These are phyloP conservation scores for Lentinula guzmanii DNA, from an alignment of 768 basidiomycete genomes.

Conservation along the genomic window DNA sequence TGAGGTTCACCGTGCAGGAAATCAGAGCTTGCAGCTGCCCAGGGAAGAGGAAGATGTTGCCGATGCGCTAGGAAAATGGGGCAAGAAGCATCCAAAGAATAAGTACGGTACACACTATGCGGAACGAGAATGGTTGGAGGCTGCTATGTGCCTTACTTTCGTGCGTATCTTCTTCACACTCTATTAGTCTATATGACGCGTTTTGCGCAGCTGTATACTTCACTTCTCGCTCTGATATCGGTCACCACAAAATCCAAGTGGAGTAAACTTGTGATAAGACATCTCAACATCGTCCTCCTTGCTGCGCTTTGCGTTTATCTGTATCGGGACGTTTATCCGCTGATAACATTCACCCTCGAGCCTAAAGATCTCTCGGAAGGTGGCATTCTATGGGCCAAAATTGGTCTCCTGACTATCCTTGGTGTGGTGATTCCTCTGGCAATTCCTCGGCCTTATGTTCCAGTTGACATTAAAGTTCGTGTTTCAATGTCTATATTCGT, in stretches of 20 bases:
- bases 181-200: neutral
- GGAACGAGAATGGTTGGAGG: conserved; percentile 21
- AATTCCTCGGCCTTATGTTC: conserved; percentile 51
- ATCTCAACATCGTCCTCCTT: conserved; percentile 44
- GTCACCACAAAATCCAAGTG: conserved; percentile 30
- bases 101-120: conserved; percentile 12
- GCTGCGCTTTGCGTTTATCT: conserved; percentile 40
- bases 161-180: conserved; percentile 14
- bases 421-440: conserved; percentile 47
- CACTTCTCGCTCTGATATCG: conserved; percentile 35
- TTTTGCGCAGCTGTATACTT: conserved; percentile 32
- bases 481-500: neutral
- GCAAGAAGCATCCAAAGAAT: conserved; percentile 20
- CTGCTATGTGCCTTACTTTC: conserved; percentile 25
- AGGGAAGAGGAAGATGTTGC: neutral
- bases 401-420: conserved; percentile 37
- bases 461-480: conserved; percentile 42
- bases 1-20: conserved; percentile 12
- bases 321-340: conserved; percentile 57
- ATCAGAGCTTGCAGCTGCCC: neutral
- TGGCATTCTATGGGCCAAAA: conserved; percentile 46
- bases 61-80: conserved; percentile 16
- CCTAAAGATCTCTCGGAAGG: conserved; percentile 48
- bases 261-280: conserved; percentile 31
- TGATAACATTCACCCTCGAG: conserved; percentile 43